These are phyloP conservation scores for Miamiensis avidus DNA, from an alignment of 169 alveolate species.

Conservation along the genomic window DNA sequence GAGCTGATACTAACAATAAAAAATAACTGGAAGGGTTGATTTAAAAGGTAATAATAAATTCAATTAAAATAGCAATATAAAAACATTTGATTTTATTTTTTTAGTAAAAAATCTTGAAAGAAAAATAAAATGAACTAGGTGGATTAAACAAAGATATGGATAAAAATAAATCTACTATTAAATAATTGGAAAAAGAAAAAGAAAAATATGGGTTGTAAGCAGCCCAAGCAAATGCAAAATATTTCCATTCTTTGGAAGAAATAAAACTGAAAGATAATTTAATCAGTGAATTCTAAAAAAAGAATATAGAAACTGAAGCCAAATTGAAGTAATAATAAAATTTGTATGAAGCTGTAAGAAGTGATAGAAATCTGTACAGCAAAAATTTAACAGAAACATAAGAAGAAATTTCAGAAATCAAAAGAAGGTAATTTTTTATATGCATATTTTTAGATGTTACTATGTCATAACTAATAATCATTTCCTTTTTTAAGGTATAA, in stretches of 20 bases:
- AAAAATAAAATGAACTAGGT: slow-evolving; percentile 60
- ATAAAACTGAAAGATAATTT: slow-evolving; percentile 79
- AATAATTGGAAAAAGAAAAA: slow-evolving; percentile 64
- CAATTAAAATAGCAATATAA: too few relatives aligned
- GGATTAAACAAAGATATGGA: slow-evolving; percentile 66
- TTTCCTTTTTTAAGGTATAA: slow-evolving; percentile 11
- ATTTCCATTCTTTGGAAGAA: slow-evolving; percentile 80
- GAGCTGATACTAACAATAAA: slow-evolving; percentile 56
- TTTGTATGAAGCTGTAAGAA: slow-evolving; percentile 83
- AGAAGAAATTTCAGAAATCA: slow-evolving; percentile 80
- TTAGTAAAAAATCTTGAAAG: slow-evolving; percentile 42
- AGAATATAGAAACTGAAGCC: slow-evolving; percentile 86
- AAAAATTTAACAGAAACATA: slow-evolving; percentile 84
- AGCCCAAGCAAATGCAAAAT: slow-evolving; percentile 82
- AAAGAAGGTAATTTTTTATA: slow-evolving; percentile 69
- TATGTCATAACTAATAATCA: too few relatives aligned
- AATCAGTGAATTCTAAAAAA: slow-evolving; percentile 82
- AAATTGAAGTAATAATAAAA: slow-evolving; percentile 83
- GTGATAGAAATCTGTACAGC: slow-evolving; percentile 86
- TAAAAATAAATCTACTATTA: slow-evolving; percentile 51
- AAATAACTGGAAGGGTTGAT: slow-evolving; percentile 52
- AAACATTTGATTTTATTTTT: too few relatives aligned
- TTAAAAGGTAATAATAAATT: slow-evolving; percentile 35
- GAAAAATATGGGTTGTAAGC: slow-evolving; percentile 72
- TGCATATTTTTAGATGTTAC: too few relatives aligned